A percentile compares a stretch with the other conserved stretches of the same genome.
These are phyloP conservation scores for Copromyces sp. DNA, from an alignment of 495 filamentous ascomycete species.

Conservation along the genomic window DNA sequence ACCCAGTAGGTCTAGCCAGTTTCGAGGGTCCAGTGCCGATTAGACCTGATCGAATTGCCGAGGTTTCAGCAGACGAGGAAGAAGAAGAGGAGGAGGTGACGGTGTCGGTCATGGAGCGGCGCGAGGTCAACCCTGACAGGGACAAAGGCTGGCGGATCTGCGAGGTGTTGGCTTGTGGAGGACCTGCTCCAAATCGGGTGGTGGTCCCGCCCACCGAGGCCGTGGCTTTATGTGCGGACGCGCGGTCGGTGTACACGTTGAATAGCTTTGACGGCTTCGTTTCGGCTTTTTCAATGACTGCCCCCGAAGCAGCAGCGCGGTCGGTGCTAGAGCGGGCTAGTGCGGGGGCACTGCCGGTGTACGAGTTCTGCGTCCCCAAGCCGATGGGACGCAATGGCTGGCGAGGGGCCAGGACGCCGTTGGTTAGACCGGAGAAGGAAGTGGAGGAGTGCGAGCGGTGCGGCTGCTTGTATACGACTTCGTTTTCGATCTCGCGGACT, in stretches of 20 bases:
- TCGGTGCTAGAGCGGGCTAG: slow-evolving; percentile 32
- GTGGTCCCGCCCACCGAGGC: slow-evolving; percentile 4
- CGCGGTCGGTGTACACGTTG: slow-evolving; percentile 67
- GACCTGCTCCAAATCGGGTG: slow-evolving; percentile 5
- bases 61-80: neutral
- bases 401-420: slow-evolving; percentile 42
- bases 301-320: slow-evolving; percentile 33
- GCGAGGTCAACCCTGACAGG: neutral
- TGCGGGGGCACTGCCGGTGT: slow-evolving; percentile 30
- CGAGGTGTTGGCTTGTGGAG: slow-evolving; percentile 23
- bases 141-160: slow-evolving; percentile 18
- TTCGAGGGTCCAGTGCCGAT: slow-evolving; percentile 21
- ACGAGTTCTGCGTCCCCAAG: slow-evolving; percentile 48
- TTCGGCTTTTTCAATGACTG: slow-evolving; percentile 42
- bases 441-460: slow-evolving; percentile 25
- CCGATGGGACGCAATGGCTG: slow-evolving; percentile 71
- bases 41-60: neutral
- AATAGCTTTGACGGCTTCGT: slow-evolving; percentile 69
- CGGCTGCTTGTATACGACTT: slow-evolving; percentile 69
- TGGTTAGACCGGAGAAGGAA: slow-evolving; percentile 11
- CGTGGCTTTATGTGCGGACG: slow-evolving; percentile 28
- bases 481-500: slow-evolving; percentile 87
- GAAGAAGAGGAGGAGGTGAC: neutral
- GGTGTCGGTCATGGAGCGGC: neutral
- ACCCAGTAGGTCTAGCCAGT: slow-evolving; percentile 28